Base-by-base conservation (phyloP, 257 asterid genomes). In the Capsicum baccatum region DNA sequence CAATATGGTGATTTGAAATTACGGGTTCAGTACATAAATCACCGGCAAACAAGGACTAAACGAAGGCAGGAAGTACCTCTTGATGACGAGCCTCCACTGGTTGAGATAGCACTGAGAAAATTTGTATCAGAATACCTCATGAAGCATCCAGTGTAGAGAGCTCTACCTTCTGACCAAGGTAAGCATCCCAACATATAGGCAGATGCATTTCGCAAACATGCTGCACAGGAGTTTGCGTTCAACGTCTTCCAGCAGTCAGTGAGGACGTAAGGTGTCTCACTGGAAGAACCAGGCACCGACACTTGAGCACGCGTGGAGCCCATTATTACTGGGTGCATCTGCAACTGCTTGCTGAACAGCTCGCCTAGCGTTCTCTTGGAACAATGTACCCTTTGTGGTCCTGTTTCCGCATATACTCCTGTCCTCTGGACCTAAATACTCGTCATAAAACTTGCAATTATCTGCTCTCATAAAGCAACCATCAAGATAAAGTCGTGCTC, bases 221-320 rank as follows among this genome's bases (percentile, higher is more conserved):
- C 91, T 59, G 86, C 82, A 42, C 97, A 93, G 56, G 88, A 83
- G 3, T 55, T 84, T 6, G 85, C 83, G 26, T 66, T 86, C 69
- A 93, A 83, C 2, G 94, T 69, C 90, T 81, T 89, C 97, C 97
- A 93, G 79, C 97, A 93, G 81, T 91, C 50, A 0, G 95, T 95
- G 83, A 92, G 86, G 35, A 90, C 94, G 56, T 92, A 90, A 73
- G 84, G 94, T 6, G 91, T 84, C 39, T 44, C 48, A 79, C 86
- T 87, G 11, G 67, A 15, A 8, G 81, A 56, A 71, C 90, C 84
- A 0, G 89, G 48, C n/a, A 84, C 87, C 7, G 81, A 87, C 84
- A 85, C 83, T 79, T 84, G 83, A 9, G 74, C 91, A 64, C 90
- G 86, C 11, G 89, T 92, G 78, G 84, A 92, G 52, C 96, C 96